Evolutionary conservation across 129 eudicot genomes (phyloP).

Genomic region (Pseudognaphalium luteoalbum): DNA sequence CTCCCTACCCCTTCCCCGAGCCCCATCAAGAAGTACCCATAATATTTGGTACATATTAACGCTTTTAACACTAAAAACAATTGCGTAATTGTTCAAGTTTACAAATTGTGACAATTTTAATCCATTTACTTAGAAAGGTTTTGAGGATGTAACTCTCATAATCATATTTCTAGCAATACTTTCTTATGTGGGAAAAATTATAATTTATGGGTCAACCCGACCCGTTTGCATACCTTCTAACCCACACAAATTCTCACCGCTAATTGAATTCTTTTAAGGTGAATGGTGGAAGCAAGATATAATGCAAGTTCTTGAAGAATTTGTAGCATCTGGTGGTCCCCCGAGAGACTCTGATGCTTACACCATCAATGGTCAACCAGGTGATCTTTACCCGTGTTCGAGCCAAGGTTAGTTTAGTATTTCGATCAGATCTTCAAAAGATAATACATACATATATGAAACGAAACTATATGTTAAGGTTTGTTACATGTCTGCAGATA

Average conservation of each 20-base stretch:
- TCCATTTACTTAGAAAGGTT: too few species aligned
- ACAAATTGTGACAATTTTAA: background rate
- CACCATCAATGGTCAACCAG: conserved; percentile 54
- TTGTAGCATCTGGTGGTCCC: conserved; percentile 38
- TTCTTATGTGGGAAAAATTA: too few species aligned
- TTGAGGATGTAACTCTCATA: too few species aligned
- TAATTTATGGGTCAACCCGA: background rate
- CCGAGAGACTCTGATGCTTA: conserved; percentile 52
- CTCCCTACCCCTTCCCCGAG: conserved; percentile 50
- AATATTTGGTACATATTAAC: conserved; percentile 36
- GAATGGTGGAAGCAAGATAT: conserved; percentile 55
- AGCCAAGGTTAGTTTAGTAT: conserved; percentile 22
- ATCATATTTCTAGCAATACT: background rate
- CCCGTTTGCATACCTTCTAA: background rate
- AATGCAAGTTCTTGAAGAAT: conserved; percentile 27
- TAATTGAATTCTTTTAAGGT: conserved; percentile 11
- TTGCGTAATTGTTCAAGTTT: background rate
- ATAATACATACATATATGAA: background rate
- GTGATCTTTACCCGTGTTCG: conserved; percentile 48
- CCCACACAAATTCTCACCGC: background rate
- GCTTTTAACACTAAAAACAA: background rate
- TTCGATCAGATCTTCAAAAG: background rate
- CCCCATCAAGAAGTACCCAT: conserved; percentile 60
- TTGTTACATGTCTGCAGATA: conserved; percentile 28
- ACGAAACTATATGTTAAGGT: background rate